phyloP scores from a whole-genome alignment of 768 basidiomycete species.

The Lactarius indigo region DNA sequence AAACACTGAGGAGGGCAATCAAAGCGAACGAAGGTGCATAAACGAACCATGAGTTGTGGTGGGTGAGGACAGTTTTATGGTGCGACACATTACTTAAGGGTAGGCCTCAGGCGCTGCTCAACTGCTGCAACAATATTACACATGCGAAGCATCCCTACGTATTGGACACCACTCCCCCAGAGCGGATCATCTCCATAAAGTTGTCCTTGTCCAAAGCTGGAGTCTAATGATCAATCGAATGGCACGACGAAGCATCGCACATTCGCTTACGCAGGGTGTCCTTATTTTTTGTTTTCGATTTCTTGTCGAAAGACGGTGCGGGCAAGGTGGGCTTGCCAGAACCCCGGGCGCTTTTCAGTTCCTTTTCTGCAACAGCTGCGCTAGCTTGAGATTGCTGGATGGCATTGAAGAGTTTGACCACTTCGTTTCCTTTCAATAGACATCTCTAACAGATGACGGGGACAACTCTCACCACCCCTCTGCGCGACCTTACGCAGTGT shows the following conservation, averaged over 20 bases:
- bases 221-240: constrained; percentile 11
- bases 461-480: constrained; percentile 60
- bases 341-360: constrained; percentile 59
- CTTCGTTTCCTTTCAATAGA: constrained; percentile 32
- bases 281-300: constrained; percentile 47
- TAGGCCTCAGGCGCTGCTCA: not conserved
- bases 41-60: constrained; percentile 23
- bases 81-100: constrained; percentile 10
- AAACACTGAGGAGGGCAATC: constrained; percentile 10
- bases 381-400: constrained; percentile 78
- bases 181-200: constrained; percentile 81
- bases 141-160: constrained; percentile 33
- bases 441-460: not conserved
- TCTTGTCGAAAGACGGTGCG: constrained; percentile 54
- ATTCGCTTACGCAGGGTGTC: constrained; percentile 48
- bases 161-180: constrained; percentile 77
- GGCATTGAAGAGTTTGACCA: constrained; percentile 84
- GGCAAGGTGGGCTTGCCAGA: constrained; percentile 70
- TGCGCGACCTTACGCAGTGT: constrained; percentile 80
- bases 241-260: not conserved
- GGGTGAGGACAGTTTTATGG: constrained; percentile 2
- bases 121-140: not conserved
- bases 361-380: constrained; percentile 49
- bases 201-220: constrained; percentile 64
- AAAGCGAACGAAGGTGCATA: constrained; percentile 23